Percentiles rank a stretch among this genome's conserved stretches.
phyloP scores from a whole-genome alignment of 257 asterid species.

The Jacaranda copaia region DNA sequence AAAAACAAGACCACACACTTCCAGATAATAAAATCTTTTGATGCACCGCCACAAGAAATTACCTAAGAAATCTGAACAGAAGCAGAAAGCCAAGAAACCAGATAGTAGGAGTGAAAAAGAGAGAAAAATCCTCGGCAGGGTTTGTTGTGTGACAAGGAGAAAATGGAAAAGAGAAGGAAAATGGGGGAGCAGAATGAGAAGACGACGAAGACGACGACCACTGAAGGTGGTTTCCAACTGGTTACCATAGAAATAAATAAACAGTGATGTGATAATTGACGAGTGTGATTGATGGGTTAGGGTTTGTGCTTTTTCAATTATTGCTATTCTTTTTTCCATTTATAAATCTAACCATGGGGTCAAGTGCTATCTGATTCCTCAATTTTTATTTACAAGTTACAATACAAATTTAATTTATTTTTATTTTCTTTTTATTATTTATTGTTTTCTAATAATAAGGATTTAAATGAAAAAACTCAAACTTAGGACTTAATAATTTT shows the following conservation, averaged over 20 bases:
- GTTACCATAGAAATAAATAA: constrained; percentile 41
- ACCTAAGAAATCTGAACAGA: constrained; percentile 37
- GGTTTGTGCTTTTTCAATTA: constrained; percentile 41
- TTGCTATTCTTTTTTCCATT: not conserved
- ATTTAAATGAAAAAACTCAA: too few species aligned
- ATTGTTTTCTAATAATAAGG: too few species aligned
- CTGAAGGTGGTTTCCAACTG: constrained; percentile 50
- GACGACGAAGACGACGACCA: constrained; percentile 26
- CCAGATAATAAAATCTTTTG: not conserved
- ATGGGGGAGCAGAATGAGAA: constrained; percentile 14
- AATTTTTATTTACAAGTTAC: not conserved
- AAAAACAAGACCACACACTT: constrained; percentile 21
- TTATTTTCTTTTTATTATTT: too few species aligned
- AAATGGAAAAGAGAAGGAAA: not conserved
- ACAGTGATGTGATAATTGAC: constrained; percentile 23
- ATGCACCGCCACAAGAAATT: constrained; percentile 28
- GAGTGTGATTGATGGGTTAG: constrained; percentile 32
- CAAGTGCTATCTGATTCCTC: not conserved
- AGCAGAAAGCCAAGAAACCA: not conserved
- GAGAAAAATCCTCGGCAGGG: constrained; percentile 5
- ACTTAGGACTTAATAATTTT: too few species aligned
- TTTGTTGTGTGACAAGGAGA: constrained; percentile 38
- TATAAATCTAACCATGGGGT: not conserved
- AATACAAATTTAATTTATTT: too few species aligned
- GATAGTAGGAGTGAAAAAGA: not conserved